phyloP scores from a whole-genome alignment of 2,329 filamentous ascomycete species.

The Colletotrichum musicola region DNA sequence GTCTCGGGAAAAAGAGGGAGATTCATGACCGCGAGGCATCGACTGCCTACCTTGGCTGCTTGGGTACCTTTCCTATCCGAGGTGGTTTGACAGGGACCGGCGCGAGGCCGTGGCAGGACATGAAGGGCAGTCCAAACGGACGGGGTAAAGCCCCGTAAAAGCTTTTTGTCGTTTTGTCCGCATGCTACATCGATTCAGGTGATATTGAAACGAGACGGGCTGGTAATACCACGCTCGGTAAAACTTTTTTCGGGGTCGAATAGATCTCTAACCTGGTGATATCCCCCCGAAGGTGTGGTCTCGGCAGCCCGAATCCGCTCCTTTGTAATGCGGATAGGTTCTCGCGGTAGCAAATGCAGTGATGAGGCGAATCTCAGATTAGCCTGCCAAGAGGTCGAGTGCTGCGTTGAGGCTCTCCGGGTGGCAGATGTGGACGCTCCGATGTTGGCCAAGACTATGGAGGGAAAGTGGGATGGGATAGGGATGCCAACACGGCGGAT shows the following conservation, averaged over 20 bases:
- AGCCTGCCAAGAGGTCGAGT: constrained; percentile 14
- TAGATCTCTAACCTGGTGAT: background rate
- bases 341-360: constrained; percentile 3
- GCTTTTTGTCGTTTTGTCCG: constrained; percentile 23
- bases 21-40: background rate
- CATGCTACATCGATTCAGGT: constrained; percentile 4
- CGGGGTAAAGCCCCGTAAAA: constrained; percentile 21
- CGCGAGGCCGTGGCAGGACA: background rate
- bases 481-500: constrained; percentile 2
- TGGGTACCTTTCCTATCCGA: background rate
- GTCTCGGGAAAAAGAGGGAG: background rate
- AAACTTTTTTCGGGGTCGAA: constrained; percentile 1
- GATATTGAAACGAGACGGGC: constrained; percentile 23
- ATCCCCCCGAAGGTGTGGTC: background rate
- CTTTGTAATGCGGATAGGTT: background rate
- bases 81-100: too few species aligned
- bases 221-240: background rate
- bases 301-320: constrained; percentile 6
- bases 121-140: background rate
- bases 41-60: background rate
- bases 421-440: constrained; percentile 14
- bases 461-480: background rate
- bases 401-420: constrained; percentile 23
- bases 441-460: background rate
- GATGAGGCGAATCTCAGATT: constrained; percentile 5